Evolutionary conservation across 129 eudicot genomes (phyloP).

Genomic region (Flaveria bidentis): DNA sequence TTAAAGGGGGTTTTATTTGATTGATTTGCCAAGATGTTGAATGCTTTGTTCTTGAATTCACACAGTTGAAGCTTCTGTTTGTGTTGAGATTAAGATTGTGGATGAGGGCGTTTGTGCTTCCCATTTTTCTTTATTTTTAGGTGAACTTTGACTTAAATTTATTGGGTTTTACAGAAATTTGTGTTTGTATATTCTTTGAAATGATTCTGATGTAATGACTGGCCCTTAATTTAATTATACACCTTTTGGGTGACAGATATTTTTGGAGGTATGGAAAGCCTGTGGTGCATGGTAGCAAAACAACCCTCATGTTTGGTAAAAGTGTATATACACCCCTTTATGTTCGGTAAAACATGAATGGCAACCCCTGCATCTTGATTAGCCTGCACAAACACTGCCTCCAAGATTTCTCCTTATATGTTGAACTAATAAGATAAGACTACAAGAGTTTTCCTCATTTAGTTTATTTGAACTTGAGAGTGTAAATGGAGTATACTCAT

Average conservation of each 20-base stretch:
- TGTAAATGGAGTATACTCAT: no score
- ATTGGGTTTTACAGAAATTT: slow-evolving; percentile 16
- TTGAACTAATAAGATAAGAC: neutral
- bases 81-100: slow-evolving; percentile 52
- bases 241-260: slow-evolving; percentile 28
- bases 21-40: slow-evolving; percentile 34
- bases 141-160: slow-evolving; percentile 2
- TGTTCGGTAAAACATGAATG: neutral
- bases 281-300: slow-evolving; percentile 19
- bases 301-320: neutral
- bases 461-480: no score
- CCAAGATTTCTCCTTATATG: neutral
- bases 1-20: slow-evolving; percentile 39
- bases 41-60: slow-evolving; percentile 33
- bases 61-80: slow-evolving; percentile 49
- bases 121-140: slow-evolving; percentile 39
- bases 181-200: slow-evolving; percentile 4
- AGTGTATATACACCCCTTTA: neutral
- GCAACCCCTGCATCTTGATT: neutral
- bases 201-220: slow-evolving; percentile 13
- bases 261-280: slow-evolving; percentile 2
- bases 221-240: neutral
- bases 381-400: neutral
- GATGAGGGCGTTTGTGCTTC: slow-evolving; percentile 61
- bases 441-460: no score